Base-by-base conservation (phyloP, 164 flowering plant species). In the Tetracentron sinense region DNA sequence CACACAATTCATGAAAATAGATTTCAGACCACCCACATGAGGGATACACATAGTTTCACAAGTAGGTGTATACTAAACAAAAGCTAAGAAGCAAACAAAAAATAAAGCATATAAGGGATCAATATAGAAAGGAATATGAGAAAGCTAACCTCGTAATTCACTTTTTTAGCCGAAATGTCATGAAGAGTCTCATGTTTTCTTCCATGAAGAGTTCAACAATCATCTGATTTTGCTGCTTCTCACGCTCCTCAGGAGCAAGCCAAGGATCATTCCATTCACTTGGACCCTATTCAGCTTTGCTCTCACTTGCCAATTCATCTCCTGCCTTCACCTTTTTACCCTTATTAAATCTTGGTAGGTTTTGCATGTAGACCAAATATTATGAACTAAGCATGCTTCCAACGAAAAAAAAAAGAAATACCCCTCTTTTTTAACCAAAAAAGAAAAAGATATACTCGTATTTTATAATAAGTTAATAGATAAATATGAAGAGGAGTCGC, bases 291-390 rank as follows among this genome's bases (percentile, higher is more conserved):
- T 63, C 85, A 38, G 46, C 66, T 35, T 47, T 35, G 21, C 23
- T 50, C 46, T 23, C 42, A 27, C 23, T 64, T 3, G 48, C 62
- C 16, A n/a, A 75, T 55, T 62, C 81, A 38, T 78, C 81, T 26
- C 69, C 86, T 5, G 63, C 56, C 66, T 82, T 89, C 62, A 74
- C 81, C 72, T 92, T 92, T 80, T 85, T 92, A 0, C 92, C 92
- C 67, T 92, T 92, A 0, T 96, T 96, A 74, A 92, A 90, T 56
- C 90, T 80, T 25, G 81, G 76, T 57, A 62, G 78, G 80, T 86
- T 88, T 64, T 80, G 77, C 82, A 93, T 88, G 16, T 7, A 17
- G 26, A 44, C 2, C 46, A 58, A 58, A 26, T n/a, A 60, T 22
- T 26, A 30, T 6, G 50, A 5, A 30, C 11, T n/a, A n/a, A n/a